Percentiles rank a stretch among this genome's conserved stretches.
These are phyloP conservation scores for Hyphopichia pseudoburtonii DNA, from an alignment of 1,139 yeast species.

Conservation along the genomic window DNA sequence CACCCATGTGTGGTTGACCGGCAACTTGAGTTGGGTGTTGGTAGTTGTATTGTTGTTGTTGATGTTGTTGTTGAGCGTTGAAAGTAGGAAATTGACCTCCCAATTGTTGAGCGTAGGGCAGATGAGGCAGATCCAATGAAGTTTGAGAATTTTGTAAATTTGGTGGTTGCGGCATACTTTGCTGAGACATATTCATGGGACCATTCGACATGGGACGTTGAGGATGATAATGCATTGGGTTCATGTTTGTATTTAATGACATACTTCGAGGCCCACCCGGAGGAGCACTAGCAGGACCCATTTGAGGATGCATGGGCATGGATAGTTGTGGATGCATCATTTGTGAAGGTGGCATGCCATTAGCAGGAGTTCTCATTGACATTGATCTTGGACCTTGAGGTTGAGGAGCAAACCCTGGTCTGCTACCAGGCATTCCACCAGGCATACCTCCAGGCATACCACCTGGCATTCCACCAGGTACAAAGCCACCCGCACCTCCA, in stretches of 20 bases:
- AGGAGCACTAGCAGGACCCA: too few relatives aligned
- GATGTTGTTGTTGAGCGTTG: constrained; percentile 1
- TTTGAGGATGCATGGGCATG: neutral
- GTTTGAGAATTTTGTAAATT: too few relatives aligned
- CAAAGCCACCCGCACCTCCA: too few relatives aligned
- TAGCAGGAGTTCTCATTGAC: constrained; percentile 4
- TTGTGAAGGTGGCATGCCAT: neutral
- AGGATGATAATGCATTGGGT: neutral
- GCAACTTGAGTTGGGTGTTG: constrained; percentile 1
- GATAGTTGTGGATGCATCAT: neutral
- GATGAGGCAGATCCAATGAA: too few relatives aligned
- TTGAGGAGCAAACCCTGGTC: too few relatives aligned
- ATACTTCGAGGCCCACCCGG: constrained; percentile 3
- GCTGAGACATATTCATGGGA: too few relatives aligned
- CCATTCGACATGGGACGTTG: neutral
- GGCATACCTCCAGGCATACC: neutral
- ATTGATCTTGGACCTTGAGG: constrained; percentile 6
- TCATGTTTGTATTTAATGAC: constrained; percentile 2
- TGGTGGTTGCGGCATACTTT: too few relatives aligned
- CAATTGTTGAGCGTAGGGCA: too few relatives aligned
- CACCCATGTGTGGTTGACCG: constrained; percentile 4
- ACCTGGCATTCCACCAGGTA: neutral
- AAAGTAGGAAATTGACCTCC: too few relatives aligned
- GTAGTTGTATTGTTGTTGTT: neutral
- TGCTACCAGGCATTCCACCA: neutral